These are phyloP conservation scores for Leptomonas seymouri DNA, from an alignment of 208 protist genomes.

Conservation along the genomic window DNA sequence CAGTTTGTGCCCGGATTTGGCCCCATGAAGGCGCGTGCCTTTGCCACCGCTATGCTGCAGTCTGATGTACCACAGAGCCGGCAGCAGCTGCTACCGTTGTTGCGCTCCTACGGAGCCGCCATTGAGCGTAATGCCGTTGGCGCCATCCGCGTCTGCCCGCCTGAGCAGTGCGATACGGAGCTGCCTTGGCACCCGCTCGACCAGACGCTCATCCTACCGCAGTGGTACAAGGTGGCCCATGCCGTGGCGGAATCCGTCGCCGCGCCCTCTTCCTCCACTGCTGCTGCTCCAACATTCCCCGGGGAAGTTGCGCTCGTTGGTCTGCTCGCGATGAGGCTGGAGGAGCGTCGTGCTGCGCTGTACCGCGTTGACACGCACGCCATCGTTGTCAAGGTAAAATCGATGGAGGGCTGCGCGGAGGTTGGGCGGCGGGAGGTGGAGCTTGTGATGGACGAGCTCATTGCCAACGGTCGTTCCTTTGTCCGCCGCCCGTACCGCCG, in stretches of 20 bases:
- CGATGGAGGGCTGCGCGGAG: conserved; percentile 8
- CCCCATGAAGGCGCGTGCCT: conserved; percentile 45
- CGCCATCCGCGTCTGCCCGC: conserved; percentile 46
- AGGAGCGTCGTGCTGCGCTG: conserved; percentile 34
- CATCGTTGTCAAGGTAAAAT: conserved; percentile 4
- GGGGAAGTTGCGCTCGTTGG: conserved; percentile 21
- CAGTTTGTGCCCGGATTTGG: conserved; percentile 89
- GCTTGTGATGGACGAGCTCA: conserved; percentile 58
- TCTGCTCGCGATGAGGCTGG: conserved; percentile 35
- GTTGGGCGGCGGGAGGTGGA: conserved; percentile 69
- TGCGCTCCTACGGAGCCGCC: conserved; percentile 44
- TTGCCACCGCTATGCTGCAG: conserved; percentile 36
- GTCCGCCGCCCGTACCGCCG: conserved; percentile 75
- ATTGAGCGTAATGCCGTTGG: conserved; percentile 57
- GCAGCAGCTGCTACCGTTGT: conserved; percentile 41
- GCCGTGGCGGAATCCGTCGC: conserved; percentile 20
- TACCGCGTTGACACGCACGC: conserved; percentile 30
- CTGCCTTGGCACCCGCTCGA: conserved; percentile 69
- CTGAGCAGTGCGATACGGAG: conserved; percentile 22
- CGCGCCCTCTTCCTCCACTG: background rate
- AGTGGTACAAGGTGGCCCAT: conserved; percentile 44
- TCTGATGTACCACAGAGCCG: conserved; percentile 37
- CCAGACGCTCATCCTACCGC: conserved; percentile 67
- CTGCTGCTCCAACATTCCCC: conserved; percentile 1
- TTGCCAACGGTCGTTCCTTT: conserved; percentile 56